Conservation (phyloP, 169 alveolate genomes). For the Eimeria praecox region DNA sequence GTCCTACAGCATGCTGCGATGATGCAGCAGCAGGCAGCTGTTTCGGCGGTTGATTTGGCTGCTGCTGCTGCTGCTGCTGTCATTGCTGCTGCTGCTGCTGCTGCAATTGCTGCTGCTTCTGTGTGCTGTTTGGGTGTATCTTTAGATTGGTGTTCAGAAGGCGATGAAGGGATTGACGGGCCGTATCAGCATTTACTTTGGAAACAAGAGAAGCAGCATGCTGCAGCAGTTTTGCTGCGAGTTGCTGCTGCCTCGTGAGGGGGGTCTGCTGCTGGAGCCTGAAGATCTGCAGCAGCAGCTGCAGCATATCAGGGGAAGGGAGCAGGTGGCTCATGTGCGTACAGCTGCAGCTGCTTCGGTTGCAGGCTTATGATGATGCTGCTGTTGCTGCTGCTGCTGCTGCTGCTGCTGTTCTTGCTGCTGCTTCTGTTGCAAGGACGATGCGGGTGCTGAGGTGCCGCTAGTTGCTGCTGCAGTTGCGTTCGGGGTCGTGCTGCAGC, state of each 20-base stretch:
- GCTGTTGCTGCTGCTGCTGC: constrained; percentile 22
- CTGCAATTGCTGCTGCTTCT: neutral
- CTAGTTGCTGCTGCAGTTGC: neutral
- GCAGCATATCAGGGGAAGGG: constrained; percentile 53
- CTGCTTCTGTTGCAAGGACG: constrained; percentile 20
- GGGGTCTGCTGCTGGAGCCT: constrained; percentile 64
- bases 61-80: constrained; percentile 36
- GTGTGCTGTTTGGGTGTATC: neutral
- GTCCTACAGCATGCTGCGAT: neutral
- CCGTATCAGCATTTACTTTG: constrained; percentile 63
- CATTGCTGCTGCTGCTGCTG: neutral
- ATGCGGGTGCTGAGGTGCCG: neutral
- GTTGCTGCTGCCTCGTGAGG: constrained; percentile 50
- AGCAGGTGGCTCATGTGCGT: constrained; percentile 49
- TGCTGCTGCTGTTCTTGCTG: constrained; percentile 39
- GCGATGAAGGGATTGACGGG: constrained; percentile 50
- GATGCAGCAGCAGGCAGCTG: neutral
- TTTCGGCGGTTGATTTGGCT: neutral
- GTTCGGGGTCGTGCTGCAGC: neutral
- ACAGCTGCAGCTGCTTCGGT: neutral
- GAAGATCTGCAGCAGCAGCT: constrained; percentile 65
- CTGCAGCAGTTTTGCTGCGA: constrained; percentile 68
- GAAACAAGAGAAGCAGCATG: constrained; percentile 79
- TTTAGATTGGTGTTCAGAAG: constrained; percentile 65
- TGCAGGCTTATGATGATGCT: no score